A percentile compares a stretch with the other conserved stretches of the same genome.
phyloP scores from a whole-genome alignment of 2,329 filamentous ascomycete species.

The Penicillium sp. region DNA sequence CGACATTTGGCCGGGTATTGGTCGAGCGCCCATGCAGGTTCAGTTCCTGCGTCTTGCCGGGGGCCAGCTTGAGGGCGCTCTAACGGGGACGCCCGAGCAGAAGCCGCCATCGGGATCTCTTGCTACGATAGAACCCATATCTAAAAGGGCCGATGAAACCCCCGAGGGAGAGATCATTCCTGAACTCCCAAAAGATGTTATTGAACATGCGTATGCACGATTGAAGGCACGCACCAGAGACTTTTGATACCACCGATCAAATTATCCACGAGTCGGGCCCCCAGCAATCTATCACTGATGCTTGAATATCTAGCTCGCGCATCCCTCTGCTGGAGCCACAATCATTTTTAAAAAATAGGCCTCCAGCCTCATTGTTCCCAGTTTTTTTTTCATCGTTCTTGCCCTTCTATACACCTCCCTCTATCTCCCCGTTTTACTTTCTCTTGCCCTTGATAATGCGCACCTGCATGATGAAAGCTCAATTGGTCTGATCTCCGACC shows the following conservation, averaged over 20 bases:
- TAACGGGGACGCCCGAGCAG: slow-evolving; percentile 10
- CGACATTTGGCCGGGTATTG: slow-evolving; percentile 80
- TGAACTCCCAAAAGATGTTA: slow-evolving; percentile 40
- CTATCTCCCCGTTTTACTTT: not conserved
- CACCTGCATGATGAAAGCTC: slow-evolving; percentile 35
- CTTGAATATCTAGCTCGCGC: not conserved
- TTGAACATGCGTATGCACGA: slow-evolving; percentile 45
- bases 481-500: slow-evolving; percentile 27
- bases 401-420: no score
- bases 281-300: not conserved
- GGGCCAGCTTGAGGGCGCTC: slow-evolving; percentile 30
- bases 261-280: no score
- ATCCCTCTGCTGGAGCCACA: not conserved
- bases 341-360: not conserved
- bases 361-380: not conserved
- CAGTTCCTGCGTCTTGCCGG: slow-evolving; percentile 39
- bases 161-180: slow-evolving; percentile 41
- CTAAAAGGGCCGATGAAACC: slow-evolving; percentile 10
- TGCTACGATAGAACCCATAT: slow-evolving; percentile 4
- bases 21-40: slow-evolving; percentile 52
- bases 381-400: not conserved
- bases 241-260: slow-evolving; percentile 4
- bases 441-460: not conserved
- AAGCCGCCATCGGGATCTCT: slow-evolving; percentile 9
- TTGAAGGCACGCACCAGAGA: slow-evolving; percentile 33